Evolutionary conservation across 2,329 filamentous ascomycete genomes (phyloP), one percentile per base, ranked within the genome.

Genomic region (Anthostomella pinea): DNA sequence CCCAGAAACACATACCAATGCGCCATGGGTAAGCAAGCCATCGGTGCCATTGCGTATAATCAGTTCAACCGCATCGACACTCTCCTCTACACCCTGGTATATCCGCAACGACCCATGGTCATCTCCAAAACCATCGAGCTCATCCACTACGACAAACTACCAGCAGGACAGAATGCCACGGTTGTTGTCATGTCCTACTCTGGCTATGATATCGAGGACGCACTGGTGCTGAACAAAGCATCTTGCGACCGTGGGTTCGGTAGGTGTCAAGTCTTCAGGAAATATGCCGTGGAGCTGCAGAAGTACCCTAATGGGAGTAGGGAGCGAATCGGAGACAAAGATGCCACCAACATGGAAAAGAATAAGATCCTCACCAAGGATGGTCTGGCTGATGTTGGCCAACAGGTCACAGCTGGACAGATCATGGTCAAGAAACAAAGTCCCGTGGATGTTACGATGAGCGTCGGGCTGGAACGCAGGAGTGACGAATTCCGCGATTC

Each of bases 1-100:
- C 93, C 93, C 8, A 79, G 93, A 74, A 98, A 98, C 61, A 98
- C 93, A 1, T 98, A 98, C 58, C 91, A 97, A 73, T 96, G 91
- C 68, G 93, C 93, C 67, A 98, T 98, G 93, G 93, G 93, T 77
- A 98, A 98, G 69, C 93, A 98, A 85, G 93, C 93, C 24, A 97
- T 98, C 60, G 93, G 93, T 21, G 90, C 91, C 21, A 97, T 98
- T 59, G 93, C 91, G 11, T 95, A 95, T 59, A 98, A 98, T 59
- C 93, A 98, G 63, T 95, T 96, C 67, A 87, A 91, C 54, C 83
- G 93, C 38, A 96, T 98, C 61, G 93, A 98, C 57, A 97, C 91
- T 0, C 73, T 98, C 11, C 78, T 98, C 6, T 97, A 96, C 60
- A 86, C 95, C 1, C 87, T 98, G 69, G 93, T 98, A 3, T 98